These are phyloP conservation scores for Draba incana DNA, from an alignment of 345 rosid genomes.

Conservation along the genomic window DNA sequence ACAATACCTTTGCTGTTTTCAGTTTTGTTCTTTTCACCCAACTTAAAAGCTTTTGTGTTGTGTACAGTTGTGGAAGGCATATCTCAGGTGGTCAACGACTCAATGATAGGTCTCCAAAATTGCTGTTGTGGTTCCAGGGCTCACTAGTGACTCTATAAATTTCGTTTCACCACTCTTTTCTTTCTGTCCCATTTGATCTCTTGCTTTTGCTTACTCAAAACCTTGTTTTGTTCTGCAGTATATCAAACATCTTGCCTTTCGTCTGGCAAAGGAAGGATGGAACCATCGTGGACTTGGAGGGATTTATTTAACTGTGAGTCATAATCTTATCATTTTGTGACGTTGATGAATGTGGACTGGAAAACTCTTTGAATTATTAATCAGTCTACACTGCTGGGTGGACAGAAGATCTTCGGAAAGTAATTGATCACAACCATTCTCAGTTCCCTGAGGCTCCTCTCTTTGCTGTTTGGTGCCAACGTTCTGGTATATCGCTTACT, in stretches of 20 bases:
- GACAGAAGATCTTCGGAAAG: slow-evolving; percentile 77
- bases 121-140: slow-evolving; percentile 71
- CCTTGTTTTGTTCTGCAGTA: slow-evolving; percentile 49
- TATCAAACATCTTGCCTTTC: slow-evolving; percentile 69
- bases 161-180: slow-evolving; percentile 45
- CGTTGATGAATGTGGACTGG: slow-evolving; percentile 9
- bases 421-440: slow-evolving; percentile 60
- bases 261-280: slow-evolving; percentile 70
- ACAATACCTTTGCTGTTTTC: neutral
- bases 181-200: too few species aligned
- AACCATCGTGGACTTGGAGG: slow-evolving; percentile 94
- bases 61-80: slow-evolving; percentile 34
- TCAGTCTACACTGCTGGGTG: slow-evolving; percentile 97
- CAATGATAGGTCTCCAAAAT: slow-evolving; percentile 56
- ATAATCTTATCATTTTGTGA: slow-evolving; percentile 1
- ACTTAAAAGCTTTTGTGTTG: neutral
- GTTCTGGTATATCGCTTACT: slow-evolving; percentile 58
- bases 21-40: neutral
- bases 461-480: slow-evolving; percentile 80
- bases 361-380: slow-evolving; percentile 1
- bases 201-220: too few species aligned
- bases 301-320: slow-evolving; percentile 80
- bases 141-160: slow-evolving; percentile 73
- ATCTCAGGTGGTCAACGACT: slow-evolving; percentile 38
- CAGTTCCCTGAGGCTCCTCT: slow-evolving; percentile 79